Percentiles rank a stretch among this genome's conserved stretches.
phyloP scores from a whole-genome alignment of 768 basidiomycete species.

The Exidia glandulosa region DNA sequence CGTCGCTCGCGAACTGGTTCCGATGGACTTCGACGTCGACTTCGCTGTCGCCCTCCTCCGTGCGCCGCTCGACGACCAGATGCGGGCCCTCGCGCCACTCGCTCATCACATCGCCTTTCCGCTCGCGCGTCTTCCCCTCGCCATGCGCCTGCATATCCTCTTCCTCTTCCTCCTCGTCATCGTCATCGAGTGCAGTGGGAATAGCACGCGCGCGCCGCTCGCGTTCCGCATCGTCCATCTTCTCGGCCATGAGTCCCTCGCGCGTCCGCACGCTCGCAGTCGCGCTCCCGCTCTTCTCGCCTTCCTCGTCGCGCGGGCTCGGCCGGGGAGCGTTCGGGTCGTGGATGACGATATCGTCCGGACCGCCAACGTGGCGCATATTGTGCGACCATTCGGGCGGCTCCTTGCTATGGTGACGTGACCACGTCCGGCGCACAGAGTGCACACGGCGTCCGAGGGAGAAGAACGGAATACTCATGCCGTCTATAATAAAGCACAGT shows the following conservation, averaged over 20 bases:
- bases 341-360: conserved; percentile 79
- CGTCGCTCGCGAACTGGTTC: conserved; percentile 23
- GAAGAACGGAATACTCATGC: conserved; percentile 89
- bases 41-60: conserved; percentile 54
- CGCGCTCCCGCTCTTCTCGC: not conserved
- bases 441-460: conserved; percentile 89
- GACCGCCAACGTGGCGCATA: conserved; percentile 56
- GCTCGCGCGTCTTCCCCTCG: not conserved
- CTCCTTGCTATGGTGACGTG: conserved; percentile 48
- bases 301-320: conserved; percentile 17
- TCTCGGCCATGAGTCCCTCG: too few species aligned
- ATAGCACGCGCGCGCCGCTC: not conserved
- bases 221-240: not conserved
- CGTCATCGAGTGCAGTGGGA: not conserved
- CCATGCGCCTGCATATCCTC: not conserved
- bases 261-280: conserved; percentile 6
- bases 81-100: conserved; percentile 70
- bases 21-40: conserved; percentile 54
- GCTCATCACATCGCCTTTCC: conserved; percentile 11
- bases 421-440: conserved; percentile 83
- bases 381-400: conserved; percentile 79
- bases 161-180: not conserved
- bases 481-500: conserved; percentile 29
- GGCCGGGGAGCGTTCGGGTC: conserved; percentile 46
- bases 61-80: conserved; percentile 49